These are phyloP conservation scores for Zea luxurians DNA, from an alignment of 176 grass and related monocot species.

Conservation along the genomic window DNA sequence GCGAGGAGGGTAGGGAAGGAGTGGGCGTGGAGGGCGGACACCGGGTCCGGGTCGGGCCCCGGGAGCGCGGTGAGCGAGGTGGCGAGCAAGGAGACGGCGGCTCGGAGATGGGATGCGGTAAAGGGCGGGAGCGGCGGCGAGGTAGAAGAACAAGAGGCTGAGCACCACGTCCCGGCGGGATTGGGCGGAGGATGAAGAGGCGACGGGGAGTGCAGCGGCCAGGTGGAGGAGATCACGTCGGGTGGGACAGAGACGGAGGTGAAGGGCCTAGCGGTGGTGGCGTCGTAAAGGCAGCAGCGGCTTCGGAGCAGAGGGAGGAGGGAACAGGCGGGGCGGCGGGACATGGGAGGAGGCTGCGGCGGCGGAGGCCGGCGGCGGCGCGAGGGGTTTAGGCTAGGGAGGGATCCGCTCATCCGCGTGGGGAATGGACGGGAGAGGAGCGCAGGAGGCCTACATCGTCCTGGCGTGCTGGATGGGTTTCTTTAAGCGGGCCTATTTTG, in stretches of 20 bases:
- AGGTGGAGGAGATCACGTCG: slow-evolving; percentile 34
- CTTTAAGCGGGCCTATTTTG: slow-evolving; percentile 1
- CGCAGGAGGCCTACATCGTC: slow-evolving; percentile 22
- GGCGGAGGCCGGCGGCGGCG: slow-evolving; percentile 23
- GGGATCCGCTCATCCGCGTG: not conserved
- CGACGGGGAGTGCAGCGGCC: not conserved
- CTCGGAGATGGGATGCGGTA: slow-evolving; percentile 36
- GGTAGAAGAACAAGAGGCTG: not conserved
- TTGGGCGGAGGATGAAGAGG: slow-evolving; percentile 25
- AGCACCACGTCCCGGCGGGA: not conserved
- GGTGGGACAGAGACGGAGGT: slow-evolving; percentile 22
- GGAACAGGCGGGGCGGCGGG: slow-evolving; percentile 42
- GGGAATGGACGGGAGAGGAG: not conserved
- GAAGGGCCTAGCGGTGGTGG: not conserved
- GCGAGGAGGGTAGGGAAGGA: slow-evolving; percentile 54
- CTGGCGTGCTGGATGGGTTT: not conserved
- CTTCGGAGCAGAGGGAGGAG: slow-evolving; percentile 44
- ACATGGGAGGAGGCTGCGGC: slow-evolving; percentile 38
- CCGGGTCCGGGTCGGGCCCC: slow-evolving; percentile 11
- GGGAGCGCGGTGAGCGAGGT: slow-evolving; percentile 31
- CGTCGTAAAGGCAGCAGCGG: slow-evolving; percentile 20
- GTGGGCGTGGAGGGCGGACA: slow-evolving; percentile 40
- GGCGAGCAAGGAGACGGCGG: slow-evolving; percentile 48
- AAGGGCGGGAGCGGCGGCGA: slow-evolving; percentile 10
- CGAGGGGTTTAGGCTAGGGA: slow-evolving; percentile 30